phyloP scores from a whole-genome alignment of 257 asterid genomes.

The Solanum chiquidenum region DNA sequence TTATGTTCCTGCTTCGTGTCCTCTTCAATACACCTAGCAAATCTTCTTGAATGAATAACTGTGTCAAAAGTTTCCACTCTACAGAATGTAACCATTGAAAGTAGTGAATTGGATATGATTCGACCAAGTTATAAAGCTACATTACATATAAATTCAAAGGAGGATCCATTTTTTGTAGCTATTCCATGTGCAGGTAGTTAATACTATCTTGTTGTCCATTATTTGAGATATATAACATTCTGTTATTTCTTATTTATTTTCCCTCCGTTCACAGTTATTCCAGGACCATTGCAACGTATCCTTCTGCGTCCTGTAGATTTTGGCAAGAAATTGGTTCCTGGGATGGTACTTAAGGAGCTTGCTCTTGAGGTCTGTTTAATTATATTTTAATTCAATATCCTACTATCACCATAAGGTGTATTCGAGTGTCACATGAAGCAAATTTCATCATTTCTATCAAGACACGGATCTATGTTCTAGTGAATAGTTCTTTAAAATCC shows the following conservation, averaged over 20 bases:
- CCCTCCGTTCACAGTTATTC: constrained; percentile 27
- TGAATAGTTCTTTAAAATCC: neutral
- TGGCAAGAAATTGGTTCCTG: constrained; percentile 32
- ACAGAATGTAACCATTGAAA: constrained; percentile 26
- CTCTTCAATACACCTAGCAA: neutral
- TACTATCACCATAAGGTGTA: neutral
- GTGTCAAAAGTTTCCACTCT: neutral
- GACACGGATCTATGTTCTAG: neutral
- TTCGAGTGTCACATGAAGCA: neutral
- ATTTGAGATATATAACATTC: neutral
- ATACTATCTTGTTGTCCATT: neutral
- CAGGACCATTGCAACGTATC: constrained; percentile 31
- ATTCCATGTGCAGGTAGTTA: constrained; percentile 40
- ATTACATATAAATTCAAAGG: constrained; percentile 20
- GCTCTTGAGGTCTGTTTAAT: constrained; percentile 25
- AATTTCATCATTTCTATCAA: neutral
- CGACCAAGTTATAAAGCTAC: constrained; percentile 45
- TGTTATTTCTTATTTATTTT: neutral
- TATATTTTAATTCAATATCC: neutral
- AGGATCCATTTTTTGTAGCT: constrained; percentile 17
- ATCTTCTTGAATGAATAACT: neutral
- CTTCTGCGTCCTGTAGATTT: constrained; percentile 2
- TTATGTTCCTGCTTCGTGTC: neutral
- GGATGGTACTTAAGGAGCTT: constrained; percentile 38
- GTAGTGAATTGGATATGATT: constrained; percentile 30